Base-by-base conservation (phyloP, 192 early-diverging fungal genomes). In the Podila epigama region DNA sequence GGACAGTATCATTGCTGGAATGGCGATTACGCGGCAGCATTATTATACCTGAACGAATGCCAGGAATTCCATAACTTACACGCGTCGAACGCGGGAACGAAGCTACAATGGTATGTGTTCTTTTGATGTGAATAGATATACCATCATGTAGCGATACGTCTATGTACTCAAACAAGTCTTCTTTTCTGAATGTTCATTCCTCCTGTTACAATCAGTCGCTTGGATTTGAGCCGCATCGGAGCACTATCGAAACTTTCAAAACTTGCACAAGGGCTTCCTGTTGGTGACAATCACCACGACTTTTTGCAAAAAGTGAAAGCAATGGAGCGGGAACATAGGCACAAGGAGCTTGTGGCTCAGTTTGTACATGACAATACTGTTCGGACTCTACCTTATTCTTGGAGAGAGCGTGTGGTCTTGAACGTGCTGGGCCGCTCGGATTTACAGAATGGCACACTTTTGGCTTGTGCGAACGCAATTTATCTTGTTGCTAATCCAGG, bases 1-100 rank as follows among this genome's bases (percentile, higher is more conserved):
- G 73, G 73, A 40, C 73, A 77, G 28, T 77, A 77, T 29, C 58
- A 59, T 32, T 77, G 73, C 25, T 68, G 65, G 65, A 77, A 31
- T 29, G 73, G 44, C 2, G 63, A 77, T 18, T 64, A 68, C 20
- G 48, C 18, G 1, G 31, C 58, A 10, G 73, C 66, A 20, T 42
- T 64, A 13, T 51, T 42, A 15, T 59, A 33, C n/a, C 33, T 68
- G 22, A 33, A 57, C 1, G 53, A 62, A 31, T 77, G 73, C n/a
- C 42, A 52, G 22, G 50, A 51, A 0, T 41, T 63, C 9, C 73
- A 77, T 31, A 37, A 27, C 1, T 3, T 39, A 52, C 37, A 34
- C 51, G 5, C 16, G 16, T 16, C 20, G 25, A 20, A 7, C 22
- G 1, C 18, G 7, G 53, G 37, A 22, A 34, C n/a, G 0, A 31